Evolutionary conservation across 768 basidiomycete species (phyloP), one percentile per base, ranked within the genome.

Genomic region (Calocybe cyanea): DNA sequence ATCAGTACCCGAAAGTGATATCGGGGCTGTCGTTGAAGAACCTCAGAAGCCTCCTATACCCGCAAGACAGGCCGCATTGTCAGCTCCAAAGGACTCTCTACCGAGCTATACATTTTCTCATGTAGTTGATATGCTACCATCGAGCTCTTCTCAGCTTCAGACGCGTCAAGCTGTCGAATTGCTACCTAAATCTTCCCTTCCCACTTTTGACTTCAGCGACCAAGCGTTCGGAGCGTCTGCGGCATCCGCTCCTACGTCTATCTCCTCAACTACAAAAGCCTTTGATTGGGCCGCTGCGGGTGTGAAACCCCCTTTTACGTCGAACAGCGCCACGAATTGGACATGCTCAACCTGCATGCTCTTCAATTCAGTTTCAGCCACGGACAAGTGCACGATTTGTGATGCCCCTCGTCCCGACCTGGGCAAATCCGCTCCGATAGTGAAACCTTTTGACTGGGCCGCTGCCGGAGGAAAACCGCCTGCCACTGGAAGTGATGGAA

Each of bases 251-350:
- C 31, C n/a, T 8, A n/a, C n/a, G n/a, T n/a, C 25, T 28, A 28
- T 11, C 5, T 28, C 25, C 5, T 28, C 25, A 28, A 28, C 61
- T 37, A 44, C 62, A 32, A 64, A 68, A 33, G 67, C 67, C 24
- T 86, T 85, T 53, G 68, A 85, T 54, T 86, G 79, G 76, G 67
- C 72, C 1, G 81, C 79, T 8, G 81, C 81, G 0, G 84, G 81
- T 3, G 59, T 77, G 44, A 81, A 76, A 51, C 59, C 71, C 2
- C 75, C 80, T 4, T 48, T 63, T 2, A 43, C 57, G 25, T 28
- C 25, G 25, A 11, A 28, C 36, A 61, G 56, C 38, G 52, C 51
- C 13, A 54, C 50, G 5, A 28, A 5, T 15, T 88, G 86, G 86
- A 75, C 52, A 13, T 89, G 86, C 57, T 63, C 60, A 0, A 53